These are phyloP conservation scores for Discostella stelligeroides DNA, from an alignment of 108 stramenopile species.

Conservation along the genomic window DNA sequence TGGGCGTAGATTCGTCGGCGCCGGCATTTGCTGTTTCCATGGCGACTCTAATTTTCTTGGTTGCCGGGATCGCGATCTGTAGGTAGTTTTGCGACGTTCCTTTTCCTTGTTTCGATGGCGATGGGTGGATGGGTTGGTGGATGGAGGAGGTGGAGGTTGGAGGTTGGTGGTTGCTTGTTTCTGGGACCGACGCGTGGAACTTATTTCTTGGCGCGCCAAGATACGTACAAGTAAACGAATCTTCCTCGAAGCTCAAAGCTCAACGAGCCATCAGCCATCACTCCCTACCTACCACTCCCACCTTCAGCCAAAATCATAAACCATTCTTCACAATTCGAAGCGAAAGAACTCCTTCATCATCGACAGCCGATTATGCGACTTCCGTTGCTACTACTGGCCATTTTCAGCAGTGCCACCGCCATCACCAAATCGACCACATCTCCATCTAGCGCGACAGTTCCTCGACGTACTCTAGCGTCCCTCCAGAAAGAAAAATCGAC, in stretches of 20 bases:
- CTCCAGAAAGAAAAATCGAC: slow-evolving; percentile 24
- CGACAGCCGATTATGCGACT: slow-evolving; percentile 13
- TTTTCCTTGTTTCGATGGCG: background rate
- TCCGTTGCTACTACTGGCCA: slow-evolving; percentile 16
- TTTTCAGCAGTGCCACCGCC: slow-evolving; percentile 17
- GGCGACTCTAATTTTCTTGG: background rate
- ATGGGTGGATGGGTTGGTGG: too few relatives aligned
- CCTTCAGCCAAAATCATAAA: too few relatives aligned
- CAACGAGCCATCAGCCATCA: too few relatives aligned
- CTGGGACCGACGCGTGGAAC: too few relatives aligned
- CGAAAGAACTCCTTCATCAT: background rate
- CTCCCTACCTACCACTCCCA: too few relatives aligned
- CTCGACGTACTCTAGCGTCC: slow-evolving; percentile 25
- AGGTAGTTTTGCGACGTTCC: too few relatives aligned
- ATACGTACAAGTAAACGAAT: too few relatives aligned
- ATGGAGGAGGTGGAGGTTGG: too few relatives aligned
- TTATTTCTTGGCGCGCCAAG: too few relatives aligned
- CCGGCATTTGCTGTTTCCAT: slow-evolving; percentile 10
- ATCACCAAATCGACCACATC: background rate
- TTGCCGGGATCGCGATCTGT: background rate
- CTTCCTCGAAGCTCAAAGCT: too few relatives aligned
- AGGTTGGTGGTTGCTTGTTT: too few relatives aligned
- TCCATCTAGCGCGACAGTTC: slow-evolving; percentile 12
- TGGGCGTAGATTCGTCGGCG: slow-evolving; percentile 4
- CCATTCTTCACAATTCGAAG: background rate